Evolutionary conservation across 2,329 filamentous ascomycete genomes (phyloP).

Genomic region (Calycina herbarum): DNA sequence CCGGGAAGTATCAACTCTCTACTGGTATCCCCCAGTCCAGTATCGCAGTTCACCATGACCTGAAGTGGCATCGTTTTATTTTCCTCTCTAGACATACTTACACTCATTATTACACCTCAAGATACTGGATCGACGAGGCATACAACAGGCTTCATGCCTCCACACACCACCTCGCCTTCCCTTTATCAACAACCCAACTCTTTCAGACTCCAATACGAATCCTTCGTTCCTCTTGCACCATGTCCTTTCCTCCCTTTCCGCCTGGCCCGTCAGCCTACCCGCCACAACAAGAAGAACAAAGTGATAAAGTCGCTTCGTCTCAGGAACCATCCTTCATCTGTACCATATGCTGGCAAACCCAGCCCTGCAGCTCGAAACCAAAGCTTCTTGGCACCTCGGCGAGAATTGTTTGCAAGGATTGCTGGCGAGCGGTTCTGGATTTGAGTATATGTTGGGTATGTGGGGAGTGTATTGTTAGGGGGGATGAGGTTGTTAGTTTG

Average conservation of each 20-base stretch:
- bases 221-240: background rate
- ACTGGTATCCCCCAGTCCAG: background rate
- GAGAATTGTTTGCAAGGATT: constrained; percentile 50
- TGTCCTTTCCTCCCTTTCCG: constrained; percentile 1
- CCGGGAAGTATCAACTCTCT: background rate
- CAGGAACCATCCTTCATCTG: constrained; percentile 47
- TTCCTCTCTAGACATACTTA: background rate
- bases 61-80: background rate
- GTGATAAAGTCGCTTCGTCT: background rate
- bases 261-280: background rate
- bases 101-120: constrained; percentile 1
- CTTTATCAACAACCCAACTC: constrained; percentile 14
- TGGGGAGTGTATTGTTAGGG: constrained; percentile 54
- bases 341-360: constrained; percentile 54
- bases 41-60: background rate
- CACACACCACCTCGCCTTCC: constrained; percentile 6
- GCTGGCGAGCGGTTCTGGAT: constrained; percentile 50
- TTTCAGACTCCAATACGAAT: background rate
- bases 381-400: constrained; percentile 46
- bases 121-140: background rate
- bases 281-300: constrained; percentile 6
- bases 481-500: constrained; percentile 56
- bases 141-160: constrained; percentile 12
- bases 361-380: constrained; percentile 38
- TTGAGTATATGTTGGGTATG: constrained; percentile 60